phyloP scores from a whole-genome alignment of 305 asterid genomes.

The Fraxinus albicans region DNA sequence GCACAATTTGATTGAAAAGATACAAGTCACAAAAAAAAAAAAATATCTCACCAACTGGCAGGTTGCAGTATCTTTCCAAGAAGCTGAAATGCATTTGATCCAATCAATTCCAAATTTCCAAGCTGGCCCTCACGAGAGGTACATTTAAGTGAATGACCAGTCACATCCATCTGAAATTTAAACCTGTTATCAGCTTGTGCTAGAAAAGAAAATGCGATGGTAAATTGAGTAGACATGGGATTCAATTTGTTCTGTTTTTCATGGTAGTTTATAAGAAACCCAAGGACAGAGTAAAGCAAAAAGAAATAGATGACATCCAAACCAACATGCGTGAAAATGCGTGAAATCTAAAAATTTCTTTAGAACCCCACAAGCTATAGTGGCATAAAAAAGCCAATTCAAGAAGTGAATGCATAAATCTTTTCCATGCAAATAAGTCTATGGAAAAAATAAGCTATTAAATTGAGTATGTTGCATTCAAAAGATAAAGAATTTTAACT shows the following conservation, averaged over 20 bases:
- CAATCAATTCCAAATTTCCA: constrained; percentile 70
- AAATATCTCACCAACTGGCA: constrained; percentile 47
- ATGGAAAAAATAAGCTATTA: neutral
- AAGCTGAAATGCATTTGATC: constrained; percentile 62
- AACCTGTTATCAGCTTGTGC: constrained; percentile 20
- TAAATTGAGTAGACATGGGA: neutral
- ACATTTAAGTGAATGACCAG: constrained; percentile 48
- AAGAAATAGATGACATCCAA: neutral
- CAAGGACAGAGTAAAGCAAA: constrained; percentile 1
- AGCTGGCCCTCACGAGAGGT: constrained; percentile 73
- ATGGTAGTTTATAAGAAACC: neutral
- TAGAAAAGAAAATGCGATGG: constrained; percentile 3
- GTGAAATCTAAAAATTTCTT: neutral
- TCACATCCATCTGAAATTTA: constrained; percentile 48
- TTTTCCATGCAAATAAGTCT: constrained; percentile 1
- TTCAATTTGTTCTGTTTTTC: neutral
- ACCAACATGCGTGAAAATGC: neutral
- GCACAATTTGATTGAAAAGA: constrained; percentile 2
- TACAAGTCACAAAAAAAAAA: constrained; percentile 4
- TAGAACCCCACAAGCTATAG: neutral
- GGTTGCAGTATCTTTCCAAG: constrained; percentile 67
- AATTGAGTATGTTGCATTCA: neutral
- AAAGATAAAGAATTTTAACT: neutral
- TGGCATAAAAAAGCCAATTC: constrained; percentile 5
- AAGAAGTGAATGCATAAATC: constrained; percentile 4